phyloP scores from a whole-genome alignment of 192 early-diverging fungal genomes.

The Linderina pennispora region DNA sequence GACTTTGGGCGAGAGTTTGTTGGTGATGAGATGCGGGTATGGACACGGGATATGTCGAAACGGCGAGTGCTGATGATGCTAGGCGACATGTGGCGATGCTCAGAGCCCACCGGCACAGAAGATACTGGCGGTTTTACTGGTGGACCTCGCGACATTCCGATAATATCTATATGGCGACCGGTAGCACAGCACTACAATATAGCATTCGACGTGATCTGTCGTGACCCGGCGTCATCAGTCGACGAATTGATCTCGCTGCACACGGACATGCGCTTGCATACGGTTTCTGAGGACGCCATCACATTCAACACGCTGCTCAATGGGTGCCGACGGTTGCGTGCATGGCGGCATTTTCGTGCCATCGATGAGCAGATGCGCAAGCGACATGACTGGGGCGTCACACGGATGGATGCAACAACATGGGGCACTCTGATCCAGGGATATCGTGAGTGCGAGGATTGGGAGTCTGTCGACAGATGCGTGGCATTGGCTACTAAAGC shows the following conservation, averaged over 20 bases:
- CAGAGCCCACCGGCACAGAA: slow-evolving; percentile 1
- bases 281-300: slow-evolving; percentile 25
- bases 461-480: slow-evolving; percentile 26
- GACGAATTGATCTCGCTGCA: slow-evolving; percentile 23
- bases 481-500: slow-evolving; percentile 8
- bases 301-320: slow-evolving; percentile 43
- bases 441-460: slow-evolving; percentile 24
- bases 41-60: slow-evolving; percentile 26
- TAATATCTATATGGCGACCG: slow-evolving; percentile 25
- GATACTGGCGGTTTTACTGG: not conserved
- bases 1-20: slow-evolving; percentile 6
- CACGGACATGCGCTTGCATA: slow-evolving; percentile 19
- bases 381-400: slow-evolving; percentile 30
- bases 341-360: slow-evolving; percentile 23
- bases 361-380: slow-evolving; percentile 24
- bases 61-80: slow-evolving; percentile 37
- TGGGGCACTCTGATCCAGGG: slow-evolving; percentile 41
- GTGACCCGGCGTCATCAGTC: slow-evolving; percentile 10
- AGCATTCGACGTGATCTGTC: slow-evolving; percentile 28
- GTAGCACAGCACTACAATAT: slow-evolving; percentile 29
- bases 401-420: slow-evolving; percentile 29
- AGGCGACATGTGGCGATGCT: slow-evolving; percentile 36
- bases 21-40: not conserved
- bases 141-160: too few relatives aligned
- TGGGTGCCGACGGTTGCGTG: slow-evolving; percentile 23